A percentile compares a stretch with the other conserved stretches of the same genome.
Conservation (phyloP, 208 protist species). For the Acanthamoeba culbertsoni region DNA sequence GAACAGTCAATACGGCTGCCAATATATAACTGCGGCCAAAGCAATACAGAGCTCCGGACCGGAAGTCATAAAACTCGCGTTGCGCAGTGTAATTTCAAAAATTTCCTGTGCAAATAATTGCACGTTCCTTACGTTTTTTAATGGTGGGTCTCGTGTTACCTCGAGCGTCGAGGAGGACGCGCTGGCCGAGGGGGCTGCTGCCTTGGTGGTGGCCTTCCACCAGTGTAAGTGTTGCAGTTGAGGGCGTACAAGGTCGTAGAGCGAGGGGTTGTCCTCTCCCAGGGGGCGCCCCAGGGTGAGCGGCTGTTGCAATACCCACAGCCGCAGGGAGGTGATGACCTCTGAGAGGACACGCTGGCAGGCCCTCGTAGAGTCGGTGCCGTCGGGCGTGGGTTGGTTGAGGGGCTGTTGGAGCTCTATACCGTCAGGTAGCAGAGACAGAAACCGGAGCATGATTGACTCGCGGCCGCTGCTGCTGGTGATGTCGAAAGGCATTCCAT, state of each 20-base stretch:
- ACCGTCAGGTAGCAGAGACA: not conserved
- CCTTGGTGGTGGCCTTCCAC: not conserved
- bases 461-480: not conserved
- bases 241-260: not conserved
- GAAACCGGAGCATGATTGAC: not conserved
- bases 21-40: too few relatives aligned
- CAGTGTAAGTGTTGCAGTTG: not conserved
- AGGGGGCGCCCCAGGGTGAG: not conserved
- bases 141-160: too few relatives aligned
- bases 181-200: not conserved
- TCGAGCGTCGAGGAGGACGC: not conserved
- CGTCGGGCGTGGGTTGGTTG: not conserved
- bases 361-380: not conserved
- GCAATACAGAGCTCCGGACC: too few relatives aligned
- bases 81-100: too few relatives aligned
- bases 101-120: too few relatives aligned
- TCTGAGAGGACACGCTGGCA: not conserved
- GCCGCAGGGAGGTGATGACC: not conserved
- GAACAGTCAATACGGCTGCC: too few relatives aligned
- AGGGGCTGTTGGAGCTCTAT: not conserved
- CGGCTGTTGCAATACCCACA: conserved; percentile 4
- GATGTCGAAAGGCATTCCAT: not conserved
- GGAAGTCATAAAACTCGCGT: too few relatives aligned
- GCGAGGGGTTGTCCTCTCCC: not conserved
- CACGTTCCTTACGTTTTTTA: too few relatives aligned